Evolutionary conservation across 306 rosid species (phyloP).

Genomic region (Canavalia gladiata): DNA sequence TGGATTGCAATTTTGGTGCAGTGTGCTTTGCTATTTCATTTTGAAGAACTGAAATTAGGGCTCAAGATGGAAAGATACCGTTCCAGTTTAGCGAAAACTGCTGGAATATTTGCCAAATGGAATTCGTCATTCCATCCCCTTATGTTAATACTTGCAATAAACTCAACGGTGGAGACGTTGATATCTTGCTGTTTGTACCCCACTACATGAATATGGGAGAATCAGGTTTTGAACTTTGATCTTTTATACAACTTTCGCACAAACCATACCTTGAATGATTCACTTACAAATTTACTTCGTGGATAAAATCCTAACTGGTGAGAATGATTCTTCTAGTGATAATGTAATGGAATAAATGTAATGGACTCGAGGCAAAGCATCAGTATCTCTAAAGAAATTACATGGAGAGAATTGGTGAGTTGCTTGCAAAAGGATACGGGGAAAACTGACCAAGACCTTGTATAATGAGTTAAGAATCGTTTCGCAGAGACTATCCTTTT

Average conservation of each 20-base stretch:
- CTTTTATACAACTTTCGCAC: constrained; percentile 76
- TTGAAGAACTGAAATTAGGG: constrained; percentile 84
- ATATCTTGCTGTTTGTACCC: constrained; percentile 71
- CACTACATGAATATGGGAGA: constrained; percentile 73
- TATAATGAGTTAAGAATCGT: too few species aligned
- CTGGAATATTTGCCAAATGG: constrained; percentile 80
- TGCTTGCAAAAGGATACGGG: too few species aligned
- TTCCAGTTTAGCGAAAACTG: constrained; percentile 80
- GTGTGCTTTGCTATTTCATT: constrained; percentile 80
- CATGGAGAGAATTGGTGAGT: too few species aligned
- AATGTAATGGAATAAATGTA: constrained; percentile 40
- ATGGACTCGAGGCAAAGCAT: too few species aligned
- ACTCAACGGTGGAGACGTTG: constrained; percentile 68
- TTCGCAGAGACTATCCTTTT: too few species aligned
- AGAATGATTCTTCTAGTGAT: constrained; percentile 74
- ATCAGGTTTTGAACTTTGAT: constrained; percentile 78
- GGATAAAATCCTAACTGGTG: constrained; percentile 80
- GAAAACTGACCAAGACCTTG: too few species aligned
- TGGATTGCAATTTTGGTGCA: constrained; percentile 87
- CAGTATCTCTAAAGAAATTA: too few species aligned
- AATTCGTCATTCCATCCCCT: constrained; percentile 67
- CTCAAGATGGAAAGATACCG: constrained; percentile 83
- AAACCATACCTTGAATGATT: constrained; percentile 73
- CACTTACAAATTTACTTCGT: constrained; percentile 80
- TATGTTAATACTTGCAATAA: constrained; percentile 76